Base-by-base conservation (phyloP, 2,329 filamentous ascomycete species). In the Pyricularia pennisetigena region DNA sequence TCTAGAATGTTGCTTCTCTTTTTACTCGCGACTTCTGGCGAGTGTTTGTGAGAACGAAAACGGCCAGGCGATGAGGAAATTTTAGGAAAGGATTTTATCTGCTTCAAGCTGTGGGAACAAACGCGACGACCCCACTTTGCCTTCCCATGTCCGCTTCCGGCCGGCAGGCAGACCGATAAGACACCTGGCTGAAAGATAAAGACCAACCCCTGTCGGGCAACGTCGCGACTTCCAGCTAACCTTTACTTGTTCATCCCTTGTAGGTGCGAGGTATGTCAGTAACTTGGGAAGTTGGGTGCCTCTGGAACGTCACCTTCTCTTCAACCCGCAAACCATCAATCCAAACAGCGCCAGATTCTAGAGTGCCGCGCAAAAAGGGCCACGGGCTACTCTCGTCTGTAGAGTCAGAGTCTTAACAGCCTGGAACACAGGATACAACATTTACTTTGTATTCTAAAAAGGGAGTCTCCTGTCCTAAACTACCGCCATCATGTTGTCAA, bases 401-500 rank as follows among this genome's bases (percentile, higher is more conserved):
- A n/a, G 16, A 6, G 1, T n/a, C 2, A n/a, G 16, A 6, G 1
- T n/a, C 2, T 1, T 49, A 49, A 3, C 35, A 41, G 5, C 41
- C 16, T 8, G 41, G 5, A 49, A n/a, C 41, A n/a, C 41, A 10
- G n/a, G 16, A 49, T 2, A 49, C 41, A 16, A 8, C 41, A n/a
- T 49, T n/a, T n/a, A n/a, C 41, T n/a, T 1, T 49, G 16, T 49
- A 16, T n/a, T 8, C 7, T 2, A 4, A 49, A 49, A 61, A 4
- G 23, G 57, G 3, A 24, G 57, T 23, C 9, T 23, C 57, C 12
- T 8, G 57, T 23, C 57, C 57, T 61, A 23, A 49, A 61, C 30
- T 49, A 35, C 23, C 24, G 16, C 59, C 30, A 30, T 63, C 29
- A 72, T 73, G 71, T 68, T 80, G 78, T 76, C 75, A 61, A 76